Percentiles rank a stretch among this genome's conserved stretches.
These are phyloP conservation scores for Sporothrix euskadiensis DNA, from an alignment of 2,329 filamentous ascomycete species.

Conservation along the genomic window DNA sequence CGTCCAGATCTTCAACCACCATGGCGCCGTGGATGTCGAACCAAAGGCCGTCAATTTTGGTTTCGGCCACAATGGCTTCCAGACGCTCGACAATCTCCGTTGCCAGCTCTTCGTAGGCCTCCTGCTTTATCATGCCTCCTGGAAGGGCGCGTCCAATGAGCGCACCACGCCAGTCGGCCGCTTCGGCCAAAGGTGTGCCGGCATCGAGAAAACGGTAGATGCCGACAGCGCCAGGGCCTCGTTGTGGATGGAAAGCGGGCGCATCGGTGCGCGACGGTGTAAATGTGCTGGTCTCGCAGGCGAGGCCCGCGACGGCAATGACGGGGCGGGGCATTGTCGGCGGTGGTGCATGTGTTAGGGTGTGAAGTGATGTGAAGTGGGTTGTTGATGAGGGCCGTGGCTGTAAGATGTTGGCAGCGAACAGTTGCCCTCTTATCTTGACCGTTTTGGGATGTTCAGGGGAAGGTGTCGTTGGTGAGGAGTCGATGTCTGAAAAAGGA, in stretches of 20 bases:
- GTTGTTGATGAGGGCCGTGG: too few relatives aligned
- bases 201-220: conserved; percentile 50
- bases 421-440: not conserved
- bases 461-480: not conserved
- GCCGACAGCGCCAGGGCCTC: conserved; percentile 46
- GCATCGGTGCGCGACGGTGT: conserved; percentile 52
- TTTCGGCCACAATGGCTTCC: conserved; percentile 38
- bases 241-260: conserved; percentile 51
- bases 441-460: not conserved
- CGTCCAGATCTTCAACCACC: conserved; percentile 53
- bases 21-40: conserved; percentile 59
- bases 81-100: conserved; percentile 46
- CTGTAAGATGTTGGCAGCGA: not conserved
- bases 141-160: conserved; percentile 55
- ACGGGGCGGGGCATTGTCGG: conserved; percentile 39
- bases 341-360: not conserved
- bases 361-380: too few relatives aligned
- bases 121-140: conserved; percentile 49
- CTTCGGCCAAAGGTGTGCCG: conserved; percentile 44
- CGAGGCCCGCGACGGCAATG: conserved; percentile 54
- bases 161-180: conserved; percentile 52
- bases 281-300: conserved; percentile 57
- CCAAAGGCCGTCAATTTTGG: conserved; percentile 51
- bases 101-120: conserved; percentile 49
- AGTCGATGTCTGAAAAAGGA: conserved; percentile 1